A percentile compares a stretch with the other conserved stretches of the same genome.
Conservation (phyloP, 345 rosid genomes). For the Ailanthus altissimus region DNA sequence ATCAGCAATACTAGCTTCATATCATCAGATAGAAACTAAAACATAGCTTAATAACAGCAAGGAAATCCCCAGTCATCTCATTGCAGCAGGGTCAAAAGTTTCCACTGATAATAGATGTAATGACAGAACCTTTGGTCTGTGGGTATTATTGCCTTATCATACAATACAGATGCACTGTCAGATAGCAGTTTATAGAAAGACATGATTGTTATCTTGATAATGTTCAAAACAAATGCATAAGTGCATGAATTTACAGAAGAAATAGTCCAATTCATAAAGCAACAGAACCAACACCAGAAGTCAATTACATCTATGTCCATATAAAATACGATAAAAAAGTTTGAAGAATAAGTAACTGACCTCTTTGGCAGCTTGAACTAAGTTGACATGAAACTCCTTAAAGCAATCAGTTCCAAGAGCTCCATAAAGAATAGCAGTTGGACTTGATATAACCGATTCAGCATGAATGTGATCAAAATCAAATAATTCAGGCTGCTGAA, state of each 20-base stretch:
- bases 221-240: background rate
- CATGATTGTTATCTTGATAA: background rate
- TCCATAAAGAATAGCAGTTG: constrained; percentile 80
- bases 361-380: constrained; percentile 76
- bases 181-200: background rate
- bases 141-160: background rate
- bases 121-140: background rate
- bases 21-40: background rate
- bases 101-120: background rate
- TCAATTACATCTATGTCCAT: background rate
- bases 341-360: constrained; percentile 31
- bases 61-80: background rate
- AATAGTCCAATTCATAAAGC: constrained; percentile 3
- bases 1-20: background rate
- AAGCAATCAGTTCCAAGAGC: constrained; percentile 93
- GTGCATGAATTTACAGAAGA: background rate
- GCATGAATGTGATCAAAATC: constrained; percentile 82
- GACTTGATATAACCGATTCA: constrained; percentile 58
- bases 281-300: constrained; percentile 4
- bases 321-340: background rate
- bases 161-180: background rate
- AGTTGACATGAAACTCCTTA: constrained; percentile 64
- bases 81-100: background rate
- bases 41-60: background rate
- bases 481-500: constrained; percentile 80